These are phyloP conservation scores for Bonnemaisonia californica DNA, from an alignment of 31 red algal species.

Conservation along the genomic window DNA sequence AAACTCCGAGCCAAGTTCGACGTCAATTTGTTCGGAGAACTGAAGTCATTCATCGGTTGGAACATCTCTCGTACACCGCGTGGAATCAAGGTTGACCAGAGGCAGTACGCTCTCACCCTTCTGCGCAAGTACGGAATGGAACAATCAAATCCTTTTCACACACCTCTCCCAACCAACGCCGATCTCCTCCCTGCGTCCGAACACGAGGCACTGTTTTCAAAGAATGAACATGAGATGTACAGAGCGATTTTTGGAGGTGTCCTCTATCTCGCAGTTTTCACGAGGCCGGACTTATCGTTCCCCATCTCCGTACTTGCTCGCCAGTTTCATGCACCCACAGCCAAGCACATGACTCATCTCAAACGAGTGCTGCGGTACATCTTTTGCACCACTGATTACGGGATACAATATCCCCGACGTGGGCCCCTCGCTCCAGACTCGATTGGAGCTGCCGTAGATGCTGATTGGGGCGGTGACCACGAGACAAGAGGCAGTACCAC, in stretches of 20 bases:
- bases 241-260: neutral
- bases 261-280: conserved; percentile 2
- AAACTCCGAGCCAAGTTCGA: conserved; percentile 1
- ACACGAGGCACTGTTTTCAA: neutral
- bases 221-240: neutral
- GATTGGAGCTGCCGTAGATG: neutral
- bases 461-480: neutral
- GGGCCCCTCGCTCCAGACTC: neutral
- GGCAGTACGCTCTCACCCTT: neutral
- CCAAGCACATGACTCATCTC: neutral
- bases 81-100: neutral
- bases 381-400: neutral
- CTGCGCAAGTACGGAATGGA: neutral
- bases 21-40: conserved; percentile 3
- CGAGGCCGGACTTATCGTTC: conserved; percentile 5
- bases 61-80: neutral
- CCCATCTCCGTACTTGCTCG: neutral
- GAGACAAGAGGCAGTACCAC: too few species aligned
- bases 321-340: neutral
- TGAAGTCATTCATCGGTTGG: conserved; percentile 9
- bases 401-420: neutral
- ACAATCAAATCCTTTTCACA: neutral
- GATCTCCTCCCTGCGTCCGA: neutral
- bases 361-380: conserved; percentile 1
- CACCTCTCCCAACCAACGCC: conserved; percentile 14